Base-by-base conservation (phyloP, 495 filamentous ascomycete species). In the Neurospora sp. region DNA sequence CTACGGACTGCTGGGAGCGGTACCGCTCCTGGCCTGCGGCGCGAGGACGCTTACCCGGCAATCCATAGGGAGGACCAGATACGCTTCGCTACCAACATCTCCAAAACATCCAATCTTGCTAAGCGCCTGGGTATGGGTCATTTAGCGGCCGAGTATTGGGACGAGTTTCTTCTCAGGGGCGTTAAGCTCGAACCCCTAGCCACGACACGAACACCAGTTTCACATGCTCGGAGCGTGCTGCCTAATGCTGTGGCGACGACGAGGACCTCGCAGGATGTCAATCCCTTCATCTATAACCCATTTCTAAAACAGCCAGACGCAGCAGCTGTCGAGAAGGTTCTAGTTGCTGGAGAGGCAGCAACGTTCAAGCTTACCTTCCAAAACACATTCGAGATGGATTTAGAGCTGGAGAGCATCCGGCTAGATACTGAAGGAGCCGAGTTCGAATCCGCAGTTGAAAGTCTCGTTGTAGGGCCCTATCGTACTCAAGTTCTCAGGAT, bases 261-360 rank as follows among this genome's bases (percentile, higher is more conserved):
- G 40, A 82, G 85, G 61, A 79, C 82, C 41, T 85, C 86, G 27
- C 84, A 87, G 76, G 86, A 86, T 65, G 92, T 89, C 71, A 92
- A 92, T 73, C 95, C 95, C 2, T 97, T 98, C 76, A 90, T 98
- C 61, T 96, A 97, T 74, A 97, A 97, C 76, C 92, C 95, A 1
- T 97, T 96, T 74, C 78, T 91, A 59, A 93, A 93, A 80, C 83
- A 88, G 70, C 84, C 86, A 2, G 89, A 89, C 70, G 79, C 84
- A 35, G 79, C 80, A 9, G 81, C 84, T 20, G 82, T 88, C 14
- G 91, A 96, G 73, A 83, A 84, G 73, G 83, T 93, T 16, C 83
- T 97, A 68, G 90, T 97, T 72, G 88, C 93, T 5, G 90, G 89
- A 38, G 95, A 98, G 79, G 80, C 85, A 74, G 90, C 91, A 4